Evolutionary conservation across 179 eudicot genomes (phyloP).

Genomic region (Beta lomatogona): DNA sequence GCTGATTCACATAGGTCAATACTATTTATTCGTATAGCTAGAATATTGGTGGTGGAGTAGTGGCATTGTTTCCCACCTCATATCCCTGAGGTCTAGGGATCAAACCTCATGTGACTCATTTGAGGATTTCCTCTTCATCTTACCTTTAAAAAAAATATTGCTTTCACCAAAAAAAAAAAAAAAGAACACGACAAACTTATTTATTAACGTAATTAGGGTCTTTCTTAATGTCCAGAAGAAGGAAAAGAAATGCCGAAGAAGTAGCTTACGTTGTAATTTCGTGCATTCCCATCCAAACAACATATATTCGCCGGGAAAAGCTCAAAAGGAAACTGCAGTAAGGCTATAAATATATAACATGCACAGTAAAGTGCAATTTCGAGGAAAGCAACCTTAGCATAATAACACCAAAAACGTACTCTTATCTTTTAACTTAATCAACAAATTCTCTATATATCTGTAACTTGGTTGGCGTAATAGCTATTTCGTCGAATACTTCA

Average conservation of each 20-base stretch:
- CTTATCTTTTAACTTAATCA: not conserved
- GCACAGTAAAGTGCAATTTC: conserved; percentile 30
- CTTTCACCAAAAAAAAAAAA: no score
- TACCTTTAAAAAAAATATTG: no score
- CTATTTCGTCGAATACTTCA: conserved; percentile 5
- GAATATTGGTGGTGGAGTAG: no score
- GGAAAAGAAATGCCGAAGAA: conserved; percentile 18
- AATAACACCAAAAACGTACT: conserved; percentile 32
- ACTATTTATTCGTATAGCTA: no score
- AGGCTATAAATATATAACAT: not conserved
- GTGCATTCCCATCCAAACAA: conserved; percentile 25
- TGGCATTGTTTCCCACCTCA: no score
- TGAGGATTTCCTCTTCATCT: no score
- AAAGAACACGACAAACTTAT: not conserved
- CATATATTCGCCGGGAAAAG: conserved; percentile 8
- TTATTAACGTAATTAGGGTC: not conserved
- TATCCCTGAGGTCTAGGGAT: no score
- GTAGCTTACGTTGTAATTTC: conserved; percentile 31
- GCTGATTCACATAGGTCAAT: no score
- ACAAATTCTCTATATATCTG: not conserved
- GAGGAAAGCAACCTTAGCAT: conserved; percentile 33
- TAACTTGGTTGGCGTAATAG: conserved; percentile 17
- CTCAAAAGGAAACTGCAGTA: conserved; percentile 14
- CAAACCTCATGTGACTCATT: no score
- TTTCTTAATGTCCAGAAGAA: not conserved